Evolutionary conservation across 2,329 filamentous ascomycete genomes (phyloP).

Genomic region (Fusarium caatingaense): DNA sequence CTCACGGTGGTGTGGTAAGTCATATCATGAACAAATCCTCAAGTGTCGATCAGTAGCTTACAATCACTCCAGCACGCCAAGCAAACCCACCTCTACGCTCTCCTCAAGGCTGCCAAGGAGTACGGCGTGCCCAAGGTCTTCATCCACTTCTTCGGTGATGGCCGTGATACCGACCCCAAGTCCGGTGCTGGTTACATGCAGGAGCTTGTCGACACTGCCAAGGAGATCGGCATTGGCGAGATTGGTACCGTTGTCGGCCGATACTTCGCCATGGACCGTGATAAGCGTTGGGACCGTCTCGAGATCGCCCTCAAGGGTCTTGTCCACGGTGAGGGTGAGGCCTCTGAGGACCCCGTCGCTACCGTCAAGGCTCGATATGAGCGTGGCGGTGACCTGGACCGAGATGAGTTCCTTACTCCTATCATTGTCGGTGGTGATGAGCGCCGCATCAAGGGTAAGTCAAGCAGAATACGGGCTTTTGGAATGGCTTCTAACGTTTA

Average conservation of each 20-base stretch:
- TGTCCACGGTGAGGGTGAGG: conserved; percentile 86
- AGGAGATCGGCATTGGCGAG: conserved; percentile 88
- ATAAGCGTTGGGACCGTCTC: conserved; percentile 98
- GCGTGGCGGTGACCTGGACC: conserved; percentile 75
- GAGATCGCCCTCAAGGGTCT: conserved; percentile 91
- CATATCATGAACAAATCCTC: conserved; percentile 2
- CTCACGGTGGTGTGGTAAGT: conserved; percentile 88
- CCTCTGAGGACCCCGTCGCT: conserved; percentile 83
- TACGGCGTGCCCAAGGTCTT: conserved; percentile 89
- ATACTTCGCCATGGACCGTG: conserved; percentile 99
- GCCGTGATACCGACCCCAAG: conserved; percentile 97
- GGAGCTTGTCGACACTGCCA: conserved; percentile 80
- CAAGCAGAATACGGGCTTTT: conserved; percentile 1
- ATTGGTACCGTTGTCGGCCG: conserved; percentile 93
- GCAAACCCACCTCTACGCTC: conserved; percentile 89
- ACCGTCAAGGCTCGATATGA: conserved; percentile 90
- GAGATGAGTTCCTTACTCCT: conserved; percentile 97
- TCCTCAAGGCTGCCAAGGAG: conserved; percentile 91
- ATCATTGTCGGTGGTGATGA: conserved; percentile 94
- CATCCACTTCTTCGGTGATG: conserved; percentile 99
- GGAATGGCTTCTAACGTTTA: conserved; percentile 4
- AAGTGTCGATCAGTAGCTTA: conserved; percentile 11
- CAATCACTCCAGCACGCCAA: conserved; percentile 79
- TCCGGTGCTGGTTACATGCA: conserved; percentile 89
- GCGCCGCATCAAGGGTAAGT: conserved; percentile 81